phyloP scores from a whole-genome alignment of 108 stramenopile genomes.

The Cyclotella cryptica region DNA sequence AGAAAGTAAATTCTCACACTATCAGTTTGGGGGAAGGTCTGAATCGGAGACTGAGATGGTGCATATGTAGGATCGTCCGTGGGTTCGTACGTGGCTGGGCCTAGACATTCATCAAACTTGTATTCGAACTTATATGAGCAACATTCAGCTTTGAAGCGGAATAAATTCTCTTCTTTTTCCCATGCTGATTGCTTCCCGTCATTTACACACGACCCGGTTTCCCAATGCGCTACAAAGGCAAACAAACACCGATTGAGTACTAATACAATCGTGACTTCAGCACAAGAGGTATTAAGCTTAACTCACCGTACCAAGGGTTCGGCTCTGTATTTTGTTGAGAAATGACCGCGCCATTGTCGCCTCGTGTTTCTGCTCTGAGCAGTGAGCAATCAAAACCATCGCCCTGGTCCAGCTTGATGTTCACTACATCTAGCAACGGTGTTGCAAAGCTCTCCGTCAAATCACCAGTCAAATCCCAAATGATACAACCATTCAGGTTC shows the following conservation, averaged over 20 bases:
- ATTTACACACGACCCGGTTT: slow-evolving; percentile 34
- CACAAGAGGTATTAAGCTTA: neutral
- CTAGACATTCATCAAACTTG: slow-evolving; percentile 42
- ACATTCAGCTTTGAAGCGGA: slow-evolving; percentile 48
- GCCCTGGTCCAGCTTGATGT: slow-evolving; percentile 53
- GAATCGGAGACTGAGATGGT: slow-evolving; percentile 17
- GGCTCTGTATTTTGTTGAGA: slow-evolving; percentile 14
- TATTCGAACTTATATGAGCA: slow-evolving; percentile 46
- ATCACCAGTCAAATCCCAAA: slow-evolving; percentile 57
- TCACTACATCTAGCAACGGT: slow-evolving; percentile 51
- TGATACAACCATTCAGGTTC: slow-evolving; percentile 28
- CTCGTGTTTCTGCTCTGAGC: slow-evolving; percentile 32
- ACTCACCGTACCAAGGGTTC: slow-evolving; percentile 56
- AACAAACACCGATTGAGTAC: neutral
- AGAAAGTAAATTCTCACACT: neutral
- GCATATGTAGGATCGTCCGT: slow-evolving; percentile 17
- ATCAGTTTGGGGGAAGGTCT: neutral
- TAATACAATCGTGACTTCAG: neutral
- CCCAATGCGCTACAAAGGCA: slow-evolving; percentile 35
- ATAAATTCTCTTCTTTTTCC: slow-evolving; percentile 42
- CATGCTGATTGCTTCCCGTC: slow-evolving; percentile 49
- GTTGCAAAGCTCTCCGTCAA: slow-evolving; percentile 42
- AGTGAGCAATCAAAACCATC: slow-evolving; percentile 35
- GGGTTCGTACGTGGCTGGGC: slow-evolving; percentile 23
- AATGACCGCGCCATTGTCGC: slow-evolving; percentile 37